Evolutionary conservation across 2,329 filamentous ascomycete genomes (phyloP).

Genomic region (Trichophyton schoenleinii): DNA sequence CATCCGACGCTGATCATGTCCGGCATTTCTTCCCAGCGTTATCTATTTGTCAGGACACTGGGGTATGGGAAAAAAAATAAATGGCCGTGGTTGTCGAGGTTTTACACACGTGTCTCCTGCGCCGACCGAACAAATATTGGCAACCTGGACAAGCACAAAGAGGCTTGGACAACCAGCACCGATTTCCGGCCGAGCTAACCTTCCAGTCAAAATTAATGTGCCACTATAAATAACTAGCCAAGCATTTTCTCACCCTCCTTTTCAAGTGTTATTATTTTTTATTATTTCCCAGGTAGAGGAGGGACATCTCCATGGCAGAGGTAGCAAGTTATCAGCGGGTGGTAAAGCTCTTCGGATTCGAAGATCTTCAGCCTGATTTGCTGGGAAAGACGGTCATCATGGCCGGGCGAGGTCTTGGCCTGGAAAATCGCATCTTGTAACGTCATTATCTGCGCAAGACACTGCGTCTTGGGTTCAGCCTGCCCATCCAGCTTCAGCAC

Average conservation of each 20-base stretch:
- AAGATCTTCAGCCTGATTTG: background rate
- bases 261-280: background rate
- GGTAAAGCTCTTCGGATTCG: background rate
- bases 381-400: background rate
- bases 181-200: constrained; percentile 2
- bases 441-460: background rate
- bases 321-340: background rate
- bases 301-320: background rate
- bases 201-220: background rate
- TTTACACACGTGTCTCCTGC: background rate
- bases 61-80: background rate
- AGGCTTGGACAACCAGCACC: background rate
- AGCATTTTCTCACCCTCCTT: background rate
- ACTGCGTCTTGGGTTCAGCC: background rate
- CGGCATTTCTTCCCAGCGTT: background rate
- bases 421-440: background rate
- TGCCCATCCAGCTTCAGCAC: too few relatives aligned
- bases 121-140: background rate
- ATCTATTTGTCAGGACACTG: background rate
- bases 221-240: background rate
- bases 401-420: background rate
- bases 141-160: background rate
- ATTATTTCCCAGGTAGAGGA: too few relatives aligned
- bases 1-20: background rate
- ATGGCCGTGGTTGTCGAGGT: background rate